Conservation (phyloP, 305 asterid species). For the Striga hermonthica region DNA sequence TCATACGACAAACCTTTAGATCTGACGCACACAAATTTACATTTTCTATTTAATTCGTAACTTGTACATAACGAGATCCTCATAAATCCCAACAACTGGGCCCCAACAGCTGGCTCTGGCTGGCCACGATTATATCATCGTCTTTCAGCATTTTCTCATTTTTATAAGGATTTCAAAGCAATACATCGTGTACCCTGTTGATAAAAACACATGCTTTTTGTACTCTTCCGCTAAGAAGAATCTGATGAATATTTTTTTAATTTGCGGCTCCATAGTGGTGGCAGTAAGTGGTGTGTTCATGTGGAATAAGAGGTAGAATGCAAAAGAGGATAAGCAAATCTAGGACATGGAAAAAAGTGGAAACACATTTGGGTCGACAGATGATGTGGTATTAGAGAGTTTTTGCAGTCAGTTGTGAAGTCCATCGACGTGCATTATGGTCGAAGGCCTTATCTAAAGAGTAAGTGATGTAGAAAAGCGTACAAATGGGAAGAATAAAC, state of each 20-base stretch:
- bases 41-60: too few relatives aligned
- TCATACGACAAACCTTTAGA: too few relatives aligned
- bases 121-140: constrained; percentile 41
- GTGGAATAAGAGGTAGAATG: constrained; percentile 42
- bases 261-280: constrained; percentile 35
- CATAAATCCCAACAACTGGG: constrained; percentile 45
- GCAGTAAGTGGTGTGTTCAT: constrained; percentile 41
- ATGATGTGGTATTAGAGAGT: constrained; percentile 40
- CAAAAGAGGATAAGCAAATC: constrained; percentile 33
- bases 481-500: too few relatives aligned
- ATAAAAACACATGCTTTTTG: constrained; percentile 39
- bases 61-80: too few relatives aligned
- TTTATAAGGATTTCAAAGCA: constrained; percentile 38
- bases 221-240: constrained; percentile 35
- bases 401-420: constrained; percentile 29
- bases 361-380: constrained; percentile 9
- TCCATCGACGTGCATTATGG: constrained; percentile 36
- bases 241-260: constrained; percentile 38
- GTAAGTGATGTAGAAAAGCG: constrained; percentile 27
- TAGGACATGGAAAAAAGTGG: constrained; percentile 14
- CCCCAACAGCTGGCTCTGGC: constrained; percentile 47
- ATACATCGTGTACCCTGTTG: constrained; percentile 50
- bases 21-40: too few relatives aligned
- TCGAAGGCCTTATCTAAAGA: constrained; percentile 40
- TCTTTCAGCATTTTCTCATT: constrained; percentile 45